These are phyloP conservation scores for Nannizziopsis barbatae DNA, from an alignment of 2,329 filamentous ascomycete species.

Conservation along the genomic window DNA sequence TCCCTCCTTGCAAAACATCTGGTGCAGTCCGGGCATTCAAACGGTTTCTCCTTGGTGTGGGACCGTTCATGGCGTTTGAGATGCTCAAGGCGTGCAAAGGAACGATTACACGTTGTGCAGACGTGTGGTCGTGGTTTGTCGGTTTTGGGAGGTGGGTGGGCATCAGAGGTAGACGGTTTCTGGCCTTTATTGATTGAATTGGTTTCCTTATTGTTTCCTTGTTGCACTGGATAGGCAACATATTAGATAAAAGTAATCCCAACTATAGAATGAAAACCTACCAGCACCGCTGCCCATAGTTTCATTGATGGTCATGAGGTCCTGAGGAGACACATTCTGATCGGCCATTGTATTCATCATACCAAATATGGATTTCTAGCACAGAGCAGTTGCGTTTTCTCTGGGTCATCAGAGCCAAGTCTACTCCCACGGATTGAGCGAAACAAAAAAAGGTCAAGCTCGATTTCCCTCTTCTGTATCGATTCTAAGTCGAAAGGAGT, in stretches of 20 bases:
- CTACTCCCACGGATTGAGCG: background rate
- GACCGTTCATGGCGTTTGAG: slow-evolving; percentile 94
- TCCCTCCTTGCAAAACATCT: slow-evolving; percentile 92
- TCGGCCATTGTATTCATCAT: slow-evolving; percentile 24
- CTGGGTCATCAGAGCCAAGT: background rate
- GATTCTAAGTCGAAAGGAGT: background rate
- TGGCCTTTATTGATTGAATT: slow-evolving; percentile 1
- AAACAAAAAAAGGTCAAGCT: background rate
- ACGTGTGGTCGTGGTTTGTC: slow-evolving; percentile 95
- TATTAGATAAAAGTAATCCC: slow-evolving; percentile 10
- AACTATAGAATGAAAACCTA: slow-evolving; percentile 21
- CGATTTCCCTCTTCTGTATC: background rate
- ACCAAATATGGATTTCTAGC: background rate
- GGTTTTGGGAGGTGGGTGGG: slow-evolving; percentile 55
- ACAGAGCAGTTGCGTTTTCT: background rate
- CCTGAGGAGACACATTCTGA: slow-evolving; percentile 27
- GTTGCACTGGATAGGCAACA: slow-evolving; percentile 11
- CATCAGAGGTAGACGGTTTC: slow-evolving; percentile 12
- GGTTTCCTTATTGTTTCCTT: slow-evolving; percentile 6
- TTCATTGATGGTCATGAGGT: slow-evolving; percentile 35
- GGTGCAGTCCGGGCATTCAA: slow-evolving; percentile 89
- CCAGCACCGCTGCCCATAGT: slow-evolving; percentile 29
- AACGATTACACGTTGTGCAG: slow-evolving; percentile 80
- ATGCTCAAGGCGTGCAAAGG: slow-evolving; percentile 90
- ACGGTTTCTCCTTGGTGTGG: slow-evolving; percentile 98